Evolutionary conservation across 768 basidiomycete genomes (phyloP).

Genomic region (Russula sp.): DNA sequence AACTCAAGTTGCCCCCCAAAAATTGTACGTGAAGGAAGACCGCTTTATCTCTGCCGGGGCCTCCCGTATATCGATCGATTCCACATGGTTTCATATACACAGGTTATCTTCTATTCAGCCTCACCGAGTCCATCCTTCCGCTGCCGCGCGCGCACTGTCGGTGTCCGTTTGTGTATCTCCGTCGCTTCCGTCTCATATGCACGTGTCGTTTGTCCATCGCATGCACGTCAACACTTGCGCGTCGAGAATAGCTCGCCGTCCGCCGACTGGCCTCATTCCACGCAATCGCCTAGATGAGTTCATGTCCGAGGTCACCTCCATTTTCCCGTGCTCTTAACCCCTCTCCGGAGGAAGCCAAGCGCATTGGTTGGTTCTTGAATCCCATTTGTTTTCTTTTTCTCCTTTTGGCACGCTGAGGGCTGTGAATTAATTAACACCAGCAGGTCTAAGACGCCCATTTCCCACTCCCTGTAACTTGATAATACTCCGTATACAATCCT

Average conservation of each 20-base stretch:
- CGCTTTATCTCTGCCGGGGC: not conserved
- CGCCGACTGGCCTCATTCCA: conserved; percentile 4
- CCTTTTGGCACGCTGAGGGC: not conserved
- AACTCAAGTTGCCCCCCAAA: not conserved
- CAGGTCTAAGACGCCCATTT: conserved; percentile 12
- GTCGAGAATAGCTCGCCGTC: not conserved
- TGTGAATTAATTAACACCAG: conserved; percentile 8
- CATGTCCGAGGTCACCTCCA: conserved; percentile 22
- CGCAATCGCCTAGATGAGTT: conserved; percentile 20
- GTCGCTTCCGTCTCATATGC: not conserved
- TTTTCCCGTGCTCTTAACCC: not conserved
- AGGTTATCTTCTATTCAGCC: not conserved
- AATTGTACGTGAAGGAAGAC: not conserved
- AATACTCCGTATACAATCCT: not conserved
- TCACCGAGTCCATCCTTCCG: conserved; percentile 6
- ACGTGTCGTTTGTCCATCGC: conserved; percentile 8
- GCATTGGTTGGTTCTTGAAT: not conserved
- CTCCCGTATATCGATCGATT: not conserved
- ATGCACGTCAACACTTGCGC: not conserved
- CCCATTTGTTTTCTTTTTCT: not conserved
- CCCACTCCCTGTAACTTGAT: not conserved
- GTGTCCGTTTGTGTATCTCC: not conserved
- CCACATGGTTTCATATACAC: not conserved
- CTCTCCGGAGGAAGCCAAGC: not conserved
- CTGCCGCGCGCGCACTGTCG: not conserved